These are phyloP conservation scores for Byssochlamys sp. DNA, from an alignment of 2,329 filamentous ascomycete genomes.

Conservation along the genomic window DNA sequence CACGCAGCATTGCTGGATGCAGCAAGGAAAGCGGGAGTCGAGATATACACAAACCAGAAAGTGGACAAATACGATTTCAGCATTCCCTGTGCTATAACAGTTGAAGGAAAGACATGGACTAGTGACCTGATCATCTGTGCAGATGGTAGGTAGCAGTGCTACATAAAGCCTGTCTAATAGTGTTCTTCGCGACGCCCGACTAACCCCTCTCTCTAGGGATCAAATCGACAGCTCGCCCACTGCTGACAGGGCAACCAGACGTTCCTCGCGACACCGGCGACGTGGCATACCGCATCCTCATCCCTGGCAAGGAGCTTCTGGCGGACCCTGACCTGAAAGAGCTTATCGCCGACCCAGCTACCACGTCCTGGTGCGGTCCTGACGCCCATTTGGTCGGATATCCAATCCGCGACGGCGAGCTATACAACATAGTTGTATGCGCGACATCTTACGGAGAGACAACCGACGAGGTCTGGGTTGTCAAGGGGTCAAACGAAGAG, in stretches of 20 bases:
- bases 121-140: background rate
- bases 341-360: conserved; percentile 19
- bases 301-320: conserved; percentile 20
- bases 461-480: conserved; percentile 15
- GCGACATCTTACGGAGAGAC: conserved; percentile 13
- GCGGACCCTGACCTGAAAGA: conserved; percentile 16
- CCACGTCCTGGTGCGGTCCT: conserved; percentile 27
- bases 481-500: conserved; percentile 25
- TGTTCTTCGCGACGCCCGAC: background rate
- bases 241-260: conserved; percentile 17
- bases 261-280: conserved; percentile 22
- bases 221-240: conserved; percentile 15
- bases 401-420: conserved; percentile 20
- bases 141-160: background rate
- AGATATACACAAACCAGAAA: conserved; percentile 17
- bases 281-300: conserved; percentile 27
- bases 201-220: conserved; percentile 8
- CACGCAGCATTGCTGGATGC: conserved; percentile 36
- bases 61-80: conserved; percentile 19
- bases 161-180: background rate
- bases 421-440: conserved; percentile 29
- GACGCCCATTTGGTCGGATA: conserved; percentile 26
- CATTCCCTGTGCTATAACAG: conserved; percentile 14
- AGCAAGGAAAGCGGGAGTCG: conserved; percentile 32
- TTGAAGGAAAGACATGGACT: conserved; percentile 3